Conservation (phyloP, 2,329 filamentous ascomycete species). For the Cryphonectria naterciae region DNA sequence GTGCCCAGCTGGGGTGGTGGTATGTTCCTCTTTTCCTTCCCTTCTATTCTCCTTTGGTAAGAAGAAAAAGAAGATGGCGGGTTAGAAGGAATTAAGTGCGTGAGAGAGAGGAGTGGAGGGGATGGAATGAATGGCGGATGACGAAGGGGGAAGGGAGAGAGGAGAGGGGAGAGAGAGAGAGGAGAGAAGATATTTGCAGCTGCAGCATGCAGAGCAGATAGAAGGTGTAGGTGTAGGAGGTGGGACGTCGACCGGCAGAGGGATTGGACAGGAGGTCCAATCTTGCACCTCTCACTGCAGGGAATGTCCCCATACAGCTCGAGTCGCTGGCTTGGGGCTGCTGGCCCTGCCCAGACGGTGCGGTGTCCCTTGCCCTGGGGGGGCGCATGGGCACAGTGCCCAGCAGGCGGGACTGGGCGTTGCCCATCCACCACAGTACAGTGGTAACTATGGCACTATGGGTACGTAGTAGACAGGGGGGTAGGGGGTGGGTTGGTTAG, state of each 20-base stretch:
- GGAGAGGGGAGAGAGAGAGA: not conserved
- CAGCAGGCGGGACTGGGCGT: not conserved
- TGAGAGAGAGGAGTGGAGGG: slow-evolving; percentile 44
- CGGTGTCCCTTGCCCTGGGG: slow-evolving; percentile 1
- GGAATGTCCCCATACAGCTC: slow-evolving; percentile 15
- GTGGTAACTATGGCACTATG: not conserved
- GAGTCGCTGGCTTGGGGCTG: not conserved
- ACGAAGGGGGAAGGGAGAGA: slow-evolving; percentile 41
- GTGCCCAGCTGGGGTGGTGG: slow-evolving; percentile 33
- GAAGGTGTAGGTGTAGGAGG: slow-evolving; percentile 49
- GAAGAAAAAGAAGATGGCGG: slow-evolving; percentile 39
- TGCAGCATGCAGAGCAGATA: slow-evolving; percentile 58
- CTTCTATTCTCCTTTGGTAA: slow-evolving; percentile 38
- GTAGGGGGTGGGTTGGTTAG: not conserved
- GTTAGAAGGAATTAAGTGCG: slow-evolving; percentile 51
- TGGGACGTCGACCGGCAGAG: slow-evolving; percentile 28
- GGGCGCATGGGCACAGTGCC: not conserved
- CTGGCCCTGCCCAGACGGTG: not conserved
- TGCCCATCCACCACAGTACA: not conserved
- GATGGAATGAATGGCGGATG: slow-evolving; percentile 54
- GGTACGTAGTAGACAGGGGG: slow-evolving; percentile 18
- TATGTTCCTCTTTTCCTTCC: slow-evolving; percentile 40
- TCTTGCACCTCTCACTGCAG: slow-evolving; percentile 11
- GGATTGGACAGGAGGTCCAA: slow-evolving; percentile 27
- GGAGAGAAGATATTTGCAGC: slow-evolving; percentile 47